Percentiles rank a stretch among this genome's conserved stretches.
Conservation (phyloP, 306 rosid genomes). For the peach (Prunus persica) region Prunus_persica_NCBIv2 NC_034009.1:9999501-10000000, state of each 20-base stretch:
- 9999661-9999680: neutral
- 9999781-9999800: too few species aligned
- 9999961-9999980: slow-evolving; percentile 29
- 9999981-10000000: slow-evolving; percentile 37
- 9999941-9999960: neutral
- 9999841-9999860: neutral
- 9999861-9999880: neutral
- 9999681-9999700: neutral
- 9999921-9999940: too few species aligned
- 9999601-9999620: neutral
- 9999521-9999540: too few species aligned
- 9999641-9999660: neutral
- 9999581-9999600: too few species aligned
- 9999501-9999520: too few species aligned
- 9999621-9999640: neutral
- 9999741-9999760: neutral
- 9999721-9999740: too few species aligned
- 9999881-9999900: neutral
- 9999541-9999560: neutral
- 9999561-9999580: too few species aligned
- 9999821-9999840: neutral
- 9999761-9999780: neutral
- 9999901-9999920: neutral
- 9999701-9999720: neutral
- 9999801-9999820: neutral